A percentile compares a stretch with the other conserved stretches of the same genome.
Conservation (phyloP, 306 rosid genomes). For the Neltuma alba region DNA sequence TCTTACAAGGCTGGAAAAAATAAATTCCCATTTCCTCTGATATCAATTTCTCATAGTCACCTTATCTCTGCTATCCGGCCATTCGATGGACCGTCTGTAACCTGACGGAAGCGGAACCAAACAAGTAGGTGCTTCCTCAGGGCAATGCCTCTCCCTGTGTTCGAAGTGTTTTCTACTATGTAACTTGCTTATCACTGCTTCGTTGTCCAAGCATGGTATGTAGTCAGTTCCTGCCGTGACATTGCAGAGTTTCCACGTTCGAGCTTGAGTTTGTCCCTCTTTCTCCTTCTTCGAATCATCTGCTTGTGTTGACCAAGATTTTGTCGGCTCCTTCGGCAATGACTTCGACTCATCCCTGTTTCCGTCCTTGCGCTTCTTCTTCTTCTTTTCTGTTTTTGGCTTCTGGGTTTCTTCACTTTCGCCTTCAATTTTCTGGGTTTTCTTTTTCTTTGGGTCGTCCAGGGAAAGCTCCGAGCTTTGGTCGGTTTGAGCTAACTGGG, state of each 20-base stretch:
- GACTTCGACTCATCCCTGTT: slow-evolving; percentile 7
- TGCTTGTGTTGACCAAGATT: slow-evolving; percentile 61
- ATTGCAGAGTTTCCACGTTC: slow-evolving; percentile 74
- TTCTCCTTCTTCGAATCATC: slow-evolving; percentile 62
- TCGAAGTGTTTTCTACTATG: slow-evolving; percentile 55
- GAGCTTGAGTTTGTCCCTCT: slow-evolving; percentile 52
- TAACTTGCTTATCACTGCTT: slow-evolving; percentile 50
- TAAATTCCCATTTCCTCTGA: background rate
- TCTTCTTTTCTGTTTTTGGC: slow-evolving; percentile 20
- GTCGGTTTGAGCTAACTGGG: background rate
- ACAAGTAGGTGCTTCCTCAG: slow-evolving; percentile 74
- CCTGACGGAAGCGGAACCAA: slow-evolving; percentile 58
- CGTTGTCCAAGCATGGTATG: slow-evolving; percentile 86
- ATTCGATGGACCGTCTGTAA: slow-evolving; percentile 53
- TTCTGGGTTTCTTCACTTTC: slow-evolving; percentile 28
- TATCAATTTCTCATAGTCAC: slow-evolving; percentile 30
- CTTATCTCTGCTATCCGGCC: slow-evolving; percentile 88
- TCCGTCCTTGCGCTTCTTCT: background rate
- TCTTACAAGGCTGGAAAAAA: background rate
- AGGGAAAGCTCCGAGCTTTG: slow-evolving; percentile 2
- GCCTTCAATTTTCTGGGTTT: background rate
- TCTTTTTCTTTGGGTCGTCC: background rate
- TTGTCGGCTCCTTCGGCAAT: slow-evolving; percentile 54
- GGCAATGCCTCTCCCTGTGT: slow-evolving; percentile 89
- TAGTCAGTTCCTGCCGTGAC: slow-evolving; percentile 62